Evolutionary conservation across 1,284 basidiomycete genomes (phyloP), one percentile per base, ranked within the genome.

Genomic region (Cryptococcus hybrid): DNA sequence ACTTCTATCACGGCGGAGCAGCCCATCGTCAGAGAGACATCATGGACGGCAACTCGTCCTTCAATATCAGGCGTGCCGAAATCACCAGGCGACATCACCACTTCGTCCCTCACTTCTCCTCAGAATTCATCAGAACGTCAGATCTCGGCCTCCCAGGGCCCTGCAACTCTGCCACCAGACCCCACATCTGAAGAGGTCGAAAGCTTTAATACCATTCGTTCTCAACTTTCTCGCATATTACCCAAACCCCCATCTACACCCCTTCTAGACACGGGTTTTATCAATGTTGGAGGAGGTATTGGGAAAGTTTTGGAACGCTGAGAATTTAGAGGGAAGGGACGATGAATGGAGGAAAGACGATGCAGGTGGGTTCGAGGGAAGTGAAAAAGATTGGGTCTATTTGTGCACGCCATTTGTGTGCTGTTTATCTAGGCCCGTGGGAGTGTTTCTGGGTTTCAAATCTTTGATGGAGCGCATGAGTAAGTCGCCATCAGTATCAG

Each of bases 381-480:
- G 59, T 1, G 68, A 73, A 15, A 62, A 47, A 35, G 68, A 73
- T 40, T 77, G 73, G 75, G 69, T 77, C 4, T 74, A 71, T 51
- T 56, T 77, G 24, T 67, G 60, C 24, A 77, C 73, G 24, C 75
- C 75, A 11, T 75, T 77, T 55, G 55, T 71, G 51, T 77, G 75
- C 57, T 70, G 68, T 46, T 62, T 73, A 47, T 60, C 66, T 9
- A 54, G 70, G 9, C 70, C 73, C 0, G 63, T 69, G 7, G 69
- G 73, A 0, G 64, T 77, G 12, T 77, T 66, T 49, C 61, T 71
- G 18, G 68, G 67, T 3, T 77, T 74, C 48, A 65, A 70, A 51
- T 67, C 68, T 30, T 62, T 77, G 13, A 70, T 70, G 62, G 64
- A 71, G 49, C 56, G 67, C n/a, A 57, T 74, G 54, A 57, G 73